Conservation (phyloP, 345 rosid species). For the Populus simonii region DNA sequence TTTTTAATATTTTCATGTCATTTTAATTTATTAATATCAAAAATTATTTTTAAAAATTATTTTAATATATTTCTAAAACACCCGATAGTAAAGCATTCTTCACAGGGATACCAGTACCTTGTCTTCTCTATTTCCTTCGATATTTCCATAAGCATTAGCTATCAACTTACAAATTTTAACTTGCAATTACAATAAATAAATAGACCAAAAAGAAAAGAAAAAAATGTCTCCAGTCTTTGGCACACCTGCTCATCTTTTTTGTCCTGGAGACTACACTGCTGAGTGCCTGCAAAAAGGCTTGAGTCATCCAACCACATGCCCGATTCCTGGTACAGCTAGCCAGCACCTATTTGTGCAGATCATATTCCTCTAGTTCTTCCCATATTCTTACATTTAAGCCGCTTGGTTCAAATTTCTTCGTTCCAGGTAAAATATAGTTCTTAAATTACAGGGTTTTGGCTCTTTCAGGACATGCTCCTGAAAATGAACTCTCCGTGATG, state of each 20-base stretch:
- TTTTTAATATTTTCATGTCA: too few relatives aligned
- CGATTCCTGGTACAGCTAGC: neutral
- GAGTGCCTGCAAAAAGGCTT: neutral
- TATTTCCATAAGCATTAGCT: neutral
- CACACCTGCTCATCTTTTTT: conserved; percentile 2
- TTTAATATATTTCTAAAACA: too few relatives aligned
- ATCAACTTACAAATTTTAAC: neutral
- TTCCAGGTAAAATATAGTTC: conserved; percentile 16
- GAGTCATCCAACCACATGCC: neutral
- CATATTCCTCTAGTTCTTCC: neutral
- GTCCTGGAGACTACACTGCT: conserved; percentile 15
- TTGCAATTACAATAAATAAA: conserved; percentile 24
- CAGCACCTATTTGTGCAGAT: neutral
- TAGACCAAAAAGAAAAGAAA: conserved; percentile 4
- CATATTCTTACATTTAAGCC: neutral
- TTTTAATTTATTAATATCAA: too few relatives aligned
- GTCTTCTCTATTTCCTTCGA: neutral
- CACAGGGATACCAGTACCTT: neutral
- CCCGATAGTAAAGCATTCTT: too few relatives aligned
- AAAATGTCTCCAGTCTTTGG: neutral
- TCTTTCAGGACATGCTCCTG: conserved; percentile 5
- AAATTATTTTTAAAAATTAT: too few relatives aligned
- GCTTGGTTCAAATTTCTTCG: conserved; percentile 1
- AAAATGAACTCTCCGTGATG: conserved; percentile 11
- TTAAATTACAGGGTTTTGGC: neutral